Evolutionary conservation across 208 protist genomes (phyloP).

Genomic region (Trypanosoma melophagium): DNA sequence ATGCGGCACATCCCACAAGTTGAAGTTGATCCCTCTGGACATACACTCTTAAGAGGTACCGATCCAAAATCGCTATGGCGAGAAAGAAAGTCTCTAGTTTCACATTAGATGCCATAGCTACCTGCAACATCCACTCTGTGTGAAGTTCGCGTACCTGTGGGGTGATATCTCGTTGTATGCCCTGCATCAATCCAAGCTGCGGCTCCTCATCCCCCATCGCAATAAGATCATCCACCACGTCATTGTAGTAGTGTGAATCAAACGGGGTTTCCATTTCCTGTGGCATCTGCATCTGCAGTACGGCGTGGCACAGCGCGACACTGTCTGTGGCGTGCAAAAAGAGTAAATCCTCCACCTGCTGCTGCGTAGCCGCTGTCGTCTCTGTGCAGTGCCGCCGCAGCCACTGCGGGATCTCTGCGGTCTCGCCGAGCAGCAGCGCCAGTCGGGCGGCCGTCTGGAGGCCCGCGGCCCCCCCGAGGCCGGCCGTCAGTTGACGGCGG

Average conservation of each 20-base stretch:
- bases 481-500: slow-evolving; percentile 43
- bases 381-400: slow-evolving; percentile 34
- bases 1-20: slow-evolving; percentile 80
- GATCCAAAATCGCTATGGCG: slow-evolving; percentile 66
- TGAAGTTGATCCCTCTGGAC: slow-evolving; percentile 55
- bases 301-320: slow-evolving; percentile 28
- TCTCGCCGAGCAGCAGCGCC: slow-evolving; percentile 44
- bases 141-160: slow-evolving; percentile 18
- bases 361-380: slow-evolving; percentile 34
- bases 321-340: background rate
- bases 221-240: slow-evolving; percentile 58
- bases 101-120: slow-evolving; percentile 29
- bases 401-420: slow-evolving; percentile 17
- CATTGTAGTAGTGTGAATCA: slow-evolving; percentile 46
- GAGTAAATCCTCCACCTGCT: slow-evolving; percentile 36
- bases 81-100: slow-evolving; percentile 82
- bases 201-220: slow-evolving; percentile 51
- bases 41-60: slow-evolving; percentile 65
- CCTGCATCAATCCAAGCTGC: slow-evolving; percentile 11
- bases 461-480: slow-evolving; percentile 30
- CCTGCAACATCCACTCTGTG: slow-evolving; percentile 39
- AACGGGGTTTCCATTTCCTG: slow-evolving; percentile 30
- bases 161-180: slow-evolving; percentile 27
- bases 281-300: slow-evolving; percentile 31
- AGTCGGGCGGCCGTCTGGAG: slow-evolving; percentile 13